Evolutionary conservation across 1,284 basidiomycete genomes (phyloP).

Genomic region (Pseudozyma hubeiensis): DNA sequence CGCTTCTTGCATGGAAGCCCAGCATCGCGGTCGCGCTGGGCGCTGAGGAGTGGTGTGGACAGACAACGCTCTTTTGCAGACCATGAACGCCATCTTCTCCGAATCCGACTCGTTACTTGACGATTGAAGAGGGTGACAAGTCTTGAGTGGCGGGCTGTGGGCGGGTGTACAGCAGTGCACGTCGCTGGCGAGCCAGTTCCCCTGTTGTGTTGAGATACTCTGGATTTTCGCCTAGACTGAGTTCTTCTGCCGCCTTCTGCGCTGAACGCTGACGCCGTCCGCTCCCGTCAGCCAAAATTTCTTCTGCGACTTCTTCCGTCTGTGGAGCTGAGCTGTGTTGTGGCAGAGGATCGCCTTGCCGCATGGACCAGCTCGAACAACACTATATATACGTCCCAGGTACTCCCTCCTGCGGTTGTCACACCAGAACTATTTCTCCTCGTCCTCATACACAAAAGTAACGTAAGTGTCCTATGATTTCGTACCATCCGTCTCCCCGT

Average conservation of each 20-base stretch:
- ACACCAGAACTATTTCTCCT: conserved; percentile 6
- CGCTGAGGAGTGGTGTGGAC: too few relatives aligned
- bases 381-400: conserved; percentile 19
- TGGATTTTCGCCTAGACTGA: neutral
- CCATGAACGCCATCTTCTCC: too few relatives aligned
- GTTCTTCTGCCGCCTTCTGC: conserved; percentile 40
- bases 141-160: too few relatives aligned
- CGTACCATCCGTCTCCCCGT: neutral
- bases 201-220: neutral
- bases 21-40: too few relatives aligned
- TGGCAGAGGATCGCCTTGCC: conserved; percentile 16
- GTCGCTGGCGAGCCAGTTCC: neutral
- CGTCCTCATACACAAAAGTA: conserved; percentile 6
- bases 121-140: too few relatives aligned
- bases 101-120: too few relatives aligned
- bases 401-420: neutral
- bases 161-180: neutral
- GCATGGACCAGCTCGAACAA: conserved; percentile 33
- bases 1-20: too few relatives aligned
- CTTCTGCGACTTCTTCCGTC: conserved; percentile 19
- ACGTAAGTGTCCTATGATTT: conserved; percentile 19
- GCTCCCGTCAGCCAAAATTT: neutral
- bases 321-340: conserved; percentile 27
- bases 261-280: neutral
- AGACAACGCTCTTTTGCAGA: too few relatives aligned